Base-by-base conservation (phyloP, 2,329 filamentous ascomycete genomes). In the Samsoniella hepiali region DNA sequence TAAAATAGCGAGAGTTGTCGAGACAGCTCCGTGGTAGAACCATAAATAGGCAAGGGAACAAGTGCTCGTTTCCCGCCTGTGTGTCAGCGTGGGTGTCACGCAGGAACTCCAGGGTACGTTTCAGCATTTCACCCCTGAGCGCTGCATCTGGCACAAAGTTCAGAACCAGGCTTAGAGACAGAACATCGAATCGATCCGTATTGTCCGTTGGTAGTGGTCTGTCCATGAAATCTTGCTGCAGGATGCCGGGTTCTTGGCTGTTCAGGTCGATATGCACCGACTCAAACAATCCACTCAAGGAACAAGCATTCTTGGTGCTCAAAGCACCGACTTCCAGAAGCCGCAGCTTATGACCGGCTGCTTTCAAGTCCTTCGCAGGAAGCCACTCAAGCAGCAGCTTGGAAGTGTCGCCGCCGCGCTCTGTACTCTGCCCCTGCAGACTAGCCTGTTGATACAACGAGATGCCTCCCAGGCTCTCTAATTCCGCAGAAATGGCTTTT, bases 161-260 rank as follows among this genome's bases (percentile, higher is more conserved):
- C 66, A 99, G 81, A 5, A 99, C 95, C 60, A 99, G 79, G 9
- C 93, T 97, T 31, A 99, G 81, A 57, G 93, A 97, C 70, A 99
- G 89, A 58, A 98, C 85, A 73, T 99, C 91, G 73, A 98, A 98
- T 29, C 80, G 80, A 47, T 93, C 87, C 0, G 78, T 74, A 6
- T 83, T 79, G 29, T 82, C 74, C 5, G 72, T 73, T 0, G 94
- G 94, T 3, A 94, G 75, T 0, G 93, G 91, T 32, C 93, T 84
- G 68, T 91, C 79, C 93, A 99, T 97, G 72, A 99, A 98, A 74
- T 99, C 92, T 73, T 97, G 92, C 74, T 96, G 87, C 63, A 88
- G 73, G 68, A 99, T 99, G 0, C 87, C 88, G 1, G 88, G 81
- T 54, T 88, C 88, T 72, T 96, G 92, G 65, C 93, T 95, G 75